These are phyloP conservation scores for Trichoderma breve DNA, from an alignment of 2,329 filamentous ascomycete species.

Conservation along the genomic window DNA sequence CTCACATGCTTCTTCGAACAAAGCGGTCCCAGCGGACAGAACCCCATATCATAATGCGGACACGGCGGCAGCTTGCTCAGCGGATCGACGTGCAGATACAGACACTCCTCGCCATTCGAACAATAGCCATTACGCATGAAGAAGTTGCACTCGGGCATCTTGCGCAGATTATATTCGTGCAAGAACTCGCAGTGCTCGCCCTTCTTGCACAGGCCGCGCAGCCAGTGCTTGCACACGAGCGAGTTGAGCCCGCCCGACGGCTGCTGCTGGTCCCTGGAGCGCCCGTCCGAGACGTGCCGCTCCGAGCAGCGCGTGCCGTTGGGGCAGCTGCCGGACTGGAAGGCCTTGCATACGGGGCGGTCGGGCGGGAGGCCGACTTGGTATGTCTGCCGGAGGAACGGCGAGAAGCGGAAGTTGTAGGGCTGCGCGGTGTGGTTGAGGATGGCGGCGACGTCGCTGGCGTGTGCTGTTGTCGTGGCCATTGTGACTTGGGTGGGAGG, in stretches of 20 bases:
- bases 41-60: constrained; percentile 90
- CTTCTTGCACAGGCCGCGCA: constrained; percentile 96
- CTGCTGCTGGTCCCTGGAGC: constrained; percentile 51
- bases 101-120: constrained; percentile 93
- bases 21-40: constrained; percentile 83
- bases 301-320: constrained; percentile 82
- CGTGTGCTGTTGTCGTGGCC: constrained; percentile 30
- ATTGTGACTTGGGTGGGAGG: constrained; percentile 26
- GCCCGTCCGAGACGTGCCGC: constrained; percentile 60
- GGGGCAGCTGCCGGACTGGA: constrained; percentile 81
- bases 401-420: constrained; percentile 79
- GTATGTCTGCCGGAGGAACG: constrained; percentile 80
- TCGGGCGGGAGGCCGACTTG: constrained; percentile 78
- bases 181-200: constrained; percentile 95
- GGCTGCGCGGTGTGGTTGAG: constrained; percentile 54
- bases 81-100: constrained; percentile 87
- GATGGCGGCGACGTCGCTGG: constrained; percentile 43
- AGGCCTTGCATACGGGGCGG: constrained; percentile 81
- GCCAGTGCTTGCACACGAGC: constrained; percentile 98
- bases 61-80: constrained; percentile 76
- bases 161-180: constrained; percentile 96
- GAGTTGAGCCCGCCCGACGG: constrained; percentile 63
- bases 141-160: constrained; percentile 98
- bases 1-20: constrained; percentile 90
- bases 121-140: constrained; percentile 93